Base-by-base conservation (phyloP, 2,329 filamentous ascomycete species). In the Hymenoscyphus occultus region DNA sequence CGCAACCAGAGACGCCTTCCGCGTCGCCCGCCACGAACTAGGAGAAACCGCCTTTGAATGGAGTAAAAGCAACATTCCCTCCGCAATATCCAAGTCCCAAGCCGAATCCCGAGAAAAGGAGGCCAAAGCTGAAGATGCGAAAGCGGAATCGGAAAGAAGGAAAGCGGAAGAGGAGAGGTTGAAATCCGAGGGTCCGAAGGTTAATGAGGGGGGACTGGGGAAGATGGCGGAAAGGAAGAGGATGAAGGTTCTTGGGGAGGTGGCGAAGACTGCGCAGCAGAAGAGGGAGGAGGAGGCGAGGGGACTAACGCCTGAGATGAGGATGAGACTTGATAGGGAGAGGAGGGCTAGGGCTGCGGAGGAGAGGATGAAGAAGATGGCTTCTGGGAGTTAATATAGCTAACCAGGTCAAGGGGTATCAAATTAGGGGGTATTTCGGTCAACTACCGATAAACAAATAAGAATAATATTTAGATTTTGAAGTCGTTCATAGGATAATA, bases 271-370 rank as follows among this genome's bases (percentile, higher is more conserved):
- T 19, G 89, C 89, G 0, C 86, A 93, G 72, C 92, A 97, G 76
- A 87, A 85, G 74, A 84, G 93, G 68, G 90, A 94, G 74, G 92
- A 96, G 74, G 93, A 97, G 77, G 84, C 85, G 59, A 86, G 92
- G 68, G 93, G 94, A 0, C 81, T 98, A 80, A 96, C 91, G 54
- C 88, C 92, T 0, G 94, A 98, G 79, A 93, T 95, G 86, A 86
- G 88, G 75, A 86, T 88, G 84, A 87, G 85, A 75, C 77, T 98
- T 62, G 95, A 98, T 77, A 83, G 95, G 71, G 95, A 99, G 79
- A 83, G 93, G 71, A 89, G 94, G 74, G 95, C 95, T 3, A 86
- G 94, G 72, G 95, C 95, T 9, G 94, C 93, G 0, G 95, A 98
- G 78, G 93, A 94, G 80, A 86, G 94, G 74, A 83, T 97, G 66